phyloP scores from a whole-genome alignment of 1,284 basidiomycete species.

The Sporisorium sorghi region DNA sequence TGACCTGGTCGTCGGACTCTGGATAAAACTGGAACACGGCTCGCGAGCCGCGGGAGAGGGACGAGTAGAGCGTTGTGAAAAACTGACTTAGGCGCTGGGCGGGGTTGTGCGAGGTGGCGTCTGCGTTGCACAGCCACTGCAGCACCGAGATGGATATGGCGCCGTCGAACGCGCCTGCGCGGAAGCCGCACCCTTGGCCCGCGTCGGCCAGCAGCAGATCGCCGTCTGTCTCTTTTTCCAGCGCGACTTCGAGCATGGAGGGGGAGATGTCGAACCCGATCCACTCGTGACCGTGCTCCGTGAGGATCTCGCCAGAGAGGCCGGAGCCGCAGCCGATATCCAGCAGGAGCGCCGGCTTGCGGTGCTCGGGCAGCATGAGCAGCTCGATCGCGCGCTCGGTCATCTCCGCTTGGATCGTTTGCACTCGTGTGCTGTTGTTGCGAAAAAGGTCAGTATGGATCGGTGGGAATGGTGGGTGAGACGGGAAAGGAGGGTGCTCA shows the following conservation, averaged over 20 bases:
- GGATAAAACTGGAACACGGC: constrained; percentile 78
- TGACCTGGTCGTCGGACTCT: constrained; percentile 66
- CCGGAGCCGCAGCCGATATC: constrained; percentile 99
- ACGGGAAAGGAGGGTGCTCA: constrained; percentile 70
- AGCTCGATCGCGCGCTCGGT: constrained; percentile 94
- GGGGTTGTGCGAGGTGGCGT: constrained; percentile 90
- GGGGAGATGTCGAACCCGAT: constrained; percentile 94
- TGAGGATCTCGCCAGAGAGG: constrained; percentile 94
- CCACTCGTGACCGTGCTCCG: constrained; percentile 94
- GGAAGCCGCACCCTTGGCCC: constrained; percentile 76
- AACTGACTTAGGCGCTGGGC: constrained; percentile 90
- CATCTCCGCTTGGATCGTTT: constrained; percentile 98
- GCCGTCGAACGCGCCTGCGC: constrained; percentile 96
- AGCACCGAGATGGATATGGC: constrained; percentile 98
- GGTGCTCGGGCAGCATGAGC: constrained; percentile 77
- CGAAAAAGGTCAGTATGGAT: not conserved
- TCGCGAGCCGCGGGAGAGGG: constrained; percentile 88
- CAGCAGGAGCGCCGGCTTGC: constrained; percentile 75
- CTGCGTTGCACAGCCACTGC: constrained; percentile 98
- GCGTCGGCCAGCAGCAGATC: constrained; percentile 70
- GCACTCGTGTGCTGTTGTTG: constrained; percentile 78
- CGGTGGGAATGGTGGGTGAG: not conserved
- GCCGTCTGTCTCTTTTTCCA: constrained; percentile 67
- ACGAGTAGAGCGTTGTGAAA: constrained; percentile 95
- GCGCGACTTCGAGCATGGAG: constrained; percentile 77